phyloP scores from a whole-genome alignment of 2,329 filamentous ascomycete species.

The Colletotrichum nymphaeae region DNA sequence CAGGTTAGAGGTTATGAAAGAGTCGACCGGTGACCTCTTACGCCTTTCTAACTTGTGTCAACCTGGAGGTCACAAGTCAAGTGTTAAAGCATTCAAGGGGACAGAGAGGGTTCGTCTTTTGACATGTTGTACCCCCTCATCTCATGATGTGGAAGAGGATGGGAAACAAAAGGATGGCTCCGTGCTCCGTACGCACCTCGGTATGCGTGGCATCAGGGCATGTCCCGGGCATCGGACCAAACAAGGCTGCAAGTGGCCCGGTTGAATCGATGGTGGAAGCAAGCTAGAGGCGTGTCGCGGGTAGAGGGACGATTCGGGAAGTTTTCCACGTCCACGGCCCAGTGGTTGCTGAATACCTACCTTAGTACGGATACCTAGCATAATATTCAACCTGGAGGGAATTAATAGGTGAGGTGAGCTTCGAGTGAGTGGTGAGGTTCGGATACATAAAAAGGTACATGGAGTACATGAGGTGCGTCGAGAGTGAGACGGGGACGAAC shows the following conservation, averaged over 20 bases:
- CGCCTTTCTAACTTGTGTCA: background rate
- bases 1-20: background rate
- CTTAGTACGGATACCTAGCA: background rate
- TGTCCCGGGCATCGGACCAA: background rate
- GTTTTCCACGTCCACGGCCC: background rate
- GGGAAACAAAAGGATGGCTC: background rate
- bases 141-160: background rate
- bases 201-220: background rate
- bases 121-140: background rate
- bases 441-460: background rate
- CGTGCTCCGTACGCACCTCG: background rate
- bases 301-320: background rate
- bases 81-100: background rate
- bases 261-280: background rate
- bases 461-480: background rate
- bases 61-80: background rate
- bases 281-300: slow-evolving; percentile 11
- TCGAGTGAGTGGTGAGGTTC: background rate
- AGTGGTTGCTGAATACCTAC: background rate
- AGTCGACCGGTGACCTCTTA: background rate
- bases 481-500: background rate
- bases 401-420: background rate
- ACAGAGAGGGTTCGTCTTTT: background rate
- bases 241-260: background rate
- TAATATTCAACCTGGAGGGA: background rate